phyloP scores from a whole-genome alignment of 202 grass and related monocot genomes.

The Schoenoplectus tabernaemontani region DNA sequence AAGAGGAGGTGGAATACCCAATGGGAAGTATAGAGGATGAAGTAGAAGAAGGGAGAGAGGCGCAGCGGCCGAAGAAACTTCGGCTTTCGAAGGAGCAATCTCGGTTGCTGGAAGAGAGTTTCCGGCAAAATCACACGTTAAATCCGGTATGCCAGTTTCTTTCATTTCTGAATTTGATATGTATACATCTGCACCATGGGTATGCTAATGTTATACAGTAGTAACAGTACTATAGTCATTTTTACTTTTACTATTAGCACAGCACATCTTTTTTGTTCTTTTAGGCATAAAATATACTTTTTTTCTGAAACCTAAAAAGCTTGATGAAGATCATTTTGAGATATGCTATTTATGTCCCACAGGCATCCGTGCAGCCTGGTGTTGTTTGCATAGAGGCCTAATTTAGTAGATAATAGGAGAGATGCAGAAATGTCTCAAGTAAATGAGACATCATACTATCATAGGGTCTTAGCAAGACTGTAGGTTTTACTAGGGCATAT shows the following conservation, averaged over 20 bases:
- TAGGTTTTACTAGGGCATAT: constrained; percentile 11
- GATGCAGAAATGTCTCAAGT: not conserved
- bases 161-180: not conserved
- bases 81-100: constrained; percentile 91
- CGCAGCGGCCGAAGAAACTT: constrained; percentile 63
- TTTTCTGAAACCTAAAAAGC: not conserved
- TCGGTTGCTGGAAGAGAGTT: constrained; percentile 82
- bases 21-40: constrained; percentile 81
- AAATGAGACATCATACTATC: not conserved
- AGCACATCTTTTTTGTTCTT: not conserved
- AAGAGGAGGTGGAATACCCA: constrained; percentile 70
- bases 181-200: not conserved
- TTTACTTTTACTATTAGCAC: not conserved
- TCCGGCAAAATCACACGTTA: constrained; percentile 83
- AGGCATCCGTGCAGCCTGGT: constrained; percentile 4
- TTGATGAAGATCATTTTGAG: constrained; percentile 13
- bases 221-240: not conserved
- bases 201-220: too few relatives aligned
- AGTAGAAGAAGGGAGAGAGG: constrained; percentile 41
- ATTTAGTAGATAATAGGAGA: not conserved
- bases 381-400: not conserved
- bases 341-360: constrained; percentile 10
- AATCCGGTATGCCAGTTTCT: constrained; percentile 41
- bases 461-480: not conserved
- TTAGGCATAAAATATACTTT: not conserved